These are phyloP conservation scores for Colletotrichum chrysophilum DNA, from an alignment of 2,329 filamentous ascomycete species.

Conservation along the genomic window DNA sequence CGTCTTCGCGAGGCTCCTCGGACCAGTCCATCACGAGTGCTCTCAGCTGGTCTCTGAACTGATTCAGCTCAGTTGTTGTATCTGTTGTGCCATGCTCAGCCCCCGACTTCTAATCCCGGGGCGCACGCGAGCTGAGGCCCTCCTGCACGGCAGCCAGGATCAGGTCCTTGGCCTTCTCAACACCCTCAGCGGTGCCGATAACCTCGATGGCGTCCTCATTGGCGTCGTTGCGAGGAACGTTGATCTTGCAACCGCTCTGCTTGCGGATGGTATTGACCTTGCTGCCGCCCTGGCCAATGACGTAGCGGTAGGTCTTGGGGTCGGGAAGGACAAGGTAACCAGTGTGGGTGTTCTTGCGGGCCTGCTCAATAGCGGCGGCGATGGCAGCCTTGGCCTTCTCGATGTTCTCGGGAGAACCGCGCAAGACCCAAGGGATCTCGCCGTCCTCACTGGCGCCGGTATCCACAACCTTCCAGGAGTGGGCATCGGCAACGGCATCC, in stretches of 20 bases:
- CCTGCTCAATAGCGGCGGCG: conserved; percentile 74
- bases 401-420: conserved; percentile 78
- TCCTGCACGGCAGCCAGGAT: conserved; percentile 84
- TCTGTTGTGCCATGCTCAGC: neutral
- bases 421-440: conserved; percentile 89
- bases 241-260: conserved; percentile 92
- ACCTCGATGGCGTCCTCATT: conserved; percentile 88
- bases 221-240: conserved; percentile 83
- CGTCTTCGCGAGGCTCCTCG: neutral
- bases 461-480: conserved; percentile 86
- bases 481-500: conserved; percentile 65
- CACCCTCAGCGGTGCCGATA: conserved; percentile 76
- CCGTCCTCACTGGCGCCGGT: conserved; percentile 64
- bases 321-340: conserved; percentile 92
- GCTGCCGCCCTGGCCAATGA: conserved; percentile 87
- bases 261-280: conserved; percentile 94
- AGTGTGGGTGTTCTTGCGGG: conserved; percentile 71
- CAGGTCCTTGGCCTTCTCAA: conserved; percentile 86
- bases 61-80: neutral
- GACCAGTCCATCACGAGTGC: neutral
- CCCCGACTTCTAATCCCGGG: conserved; percentile 13
- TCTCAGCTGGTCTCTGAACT: neutral
- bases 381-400: conserved; percentile 81
- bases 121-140: conserved; percentile 41
- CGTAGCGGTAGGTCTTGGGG: conserved; percentile 84